Base-by-base conservation (phyloP, 345 rosid species). In the Ricinus communis region DNA sequence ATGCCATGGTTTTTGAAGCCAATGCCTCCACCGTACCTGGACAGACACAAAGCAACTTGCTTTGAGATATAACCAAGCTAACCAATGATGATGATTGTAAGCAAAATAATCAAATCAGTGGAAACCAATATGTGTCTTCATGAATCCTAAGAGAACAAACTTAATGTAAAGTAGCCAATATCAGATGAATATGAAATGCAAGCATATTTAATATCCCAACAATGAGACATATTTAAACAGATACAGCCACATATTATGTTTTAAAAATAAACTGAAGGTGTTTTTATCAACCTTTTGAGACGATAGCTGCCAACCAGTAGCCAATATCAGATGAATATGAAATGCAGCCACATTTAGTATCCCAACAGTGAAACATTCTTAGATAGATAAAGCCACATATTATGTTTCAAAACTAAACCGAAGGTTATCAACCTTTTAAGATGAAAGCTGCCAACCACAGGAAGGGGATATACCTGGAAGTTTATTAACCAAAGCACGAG, bases 21-120 rank as follows among this genome's bases (percentile, higher is more conserved):
- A 96, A 67, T 69, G 90, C 88, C 77, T 96, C 99, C 45, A 91
- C 89, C 99, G 92, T 86, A 31, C 88, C 98, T 91, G 84, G 36
- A 28, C 66, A 56, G 77, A 45, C 18, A 46, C 56, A 11, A 72
- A 53, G 53, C 25, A 72, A 45, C 36, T 69, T 38, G 25, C 3
- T n/a, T 4, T 38, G 43, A 38, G 43, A 38, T 38, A 38, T 4
- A 38, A 38, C 9, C 9, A 38, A n/a, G n/a, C n/a, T n/a, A 38
- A 38, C 4, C 43, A 38, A 38, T 38, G 43, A 38, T 38, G 5
- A 38, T 38, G 43, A 38, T 38, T n/a, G 43, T 4, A 38, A 9
- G 43, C 43, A 38, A 38, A 9, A 38, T 19, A 27, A 55, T 8
- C 19, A n/a, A n/a, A n/a, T n/a, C n/a, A n/a, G n/a, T n/a, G n/a